Evolutionary conservation across 371 early-diverging fungal species (phyloP).

Genomic region (Haplosporangium sp.): DNA sequence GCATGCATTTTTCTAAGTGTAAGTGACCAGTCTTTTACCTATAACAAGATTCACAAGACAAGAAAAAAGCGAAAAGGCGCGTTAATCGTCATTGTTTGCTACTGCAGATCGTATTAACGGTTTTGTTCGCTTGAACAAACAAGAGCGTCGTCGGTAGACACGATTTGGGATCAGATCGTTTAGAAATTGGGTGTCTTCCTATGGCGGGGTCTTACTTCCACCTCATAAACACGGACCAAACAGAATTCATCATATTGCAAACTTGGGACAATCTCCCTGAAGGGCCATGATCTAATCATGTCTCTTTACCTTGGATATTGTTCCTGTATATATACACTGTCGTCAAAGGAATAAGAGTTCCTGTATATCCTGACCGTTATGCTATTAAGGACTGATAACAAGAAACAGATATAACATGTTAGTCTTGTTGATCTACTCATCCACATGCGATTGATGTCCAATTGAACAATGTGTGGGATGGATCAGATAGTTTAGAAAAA

Average conservation of each 20-base stretch:
- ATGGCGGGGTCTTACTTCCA: constrained; percentile 60
- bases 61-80: too few relatives aligned
- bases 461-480: not conserved
- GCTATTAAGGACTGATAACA: too few relatives aligned
- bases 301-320: not conserved
- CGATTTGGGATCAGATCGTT: constrained; percentile 43
- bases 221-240: constrained; percentile 63
- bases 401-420: not conserved
- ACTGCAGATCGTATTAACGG: too few relatives aligned
- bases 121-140: not conserved
- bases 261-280: not conserved
- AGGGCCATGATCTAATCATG: too few relatives aligned
- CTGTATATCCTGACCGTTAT: too few relatives aligned
- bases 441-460: not conserved
- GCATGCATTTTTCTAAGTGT: too few relatives aligned
- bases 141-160: not conserved
- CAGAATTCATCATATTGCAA: constrained; percentile 56
- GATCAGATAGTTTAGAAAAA: constrained; percentile 55
- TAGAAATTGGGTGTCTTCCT: constrained; percentile 54
- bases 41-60: too few relatives aligned
- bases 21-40: too few relatives aligned
- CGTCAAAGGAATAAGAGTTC: too few relatives aligned
- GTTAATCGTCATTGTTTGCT: too few relatives aligned
- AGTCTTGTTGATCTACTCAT: not conserved
- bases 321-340: not conserved